These are phyloP conservation scores for Fusarium drepaniforme DNA, from an alignment of 2,329 filamentous ascomycete genomes.

Conservation along the genomic window DNA sequence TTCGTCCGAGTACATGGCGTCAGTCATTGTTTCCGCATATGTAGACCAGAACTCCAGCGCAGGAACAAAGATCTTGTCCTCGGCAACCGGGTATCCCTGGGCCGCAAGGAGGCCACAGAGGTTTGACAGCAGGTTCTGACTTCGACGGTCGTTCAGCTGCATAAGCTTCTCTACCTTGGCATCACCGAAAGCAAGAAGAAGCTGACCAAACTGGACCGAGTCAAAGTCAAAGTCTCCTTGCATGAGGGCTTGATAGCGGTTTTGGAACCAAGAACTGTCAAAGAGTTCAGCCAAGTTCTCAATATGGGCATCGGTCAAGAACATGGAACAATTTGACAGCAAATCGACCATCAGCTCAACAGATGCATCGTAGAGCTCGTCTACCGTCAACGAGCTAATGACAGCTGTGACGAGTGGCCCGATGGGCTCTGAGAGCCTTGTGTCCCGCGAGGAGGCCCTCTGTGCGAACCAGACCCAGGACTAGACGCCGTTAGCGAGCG, in stretches of 20 bases:
- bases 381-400: constrained; percentile 70
- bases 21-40: constrained; percentile 77
- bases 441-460: constrained; percentile 68
- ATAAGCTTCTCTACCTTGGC: constrained; percentile 72
- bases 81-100: constrained; percentile 75
- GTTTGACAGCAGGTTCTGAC: constrained; percentile 65
- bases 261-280: constrained; percentile 68
- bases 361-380: constrained; percentile 69
- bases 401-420: constrained; percentile 70
- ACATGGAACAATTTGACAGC: constrained; percentile 72
- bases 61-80: constrained; percentile 80
- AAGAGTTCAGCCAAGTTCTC: constrained; percentile 69
- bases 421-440: constrained; percentile 69
- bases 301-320: constrained; percentile 71
- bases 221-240: constrained; percentile 74
- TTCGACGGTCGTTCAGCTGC: constrained; percentile 62
- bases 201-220: constrained; percentile 72
- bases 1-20: constrained; percentile 65
- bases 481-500: constrained; percentile 52
- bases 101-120: constrained; percentile 76
- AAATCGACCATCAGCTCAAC: constrained; percentile 75
- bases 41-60: constrained; percentile 86
- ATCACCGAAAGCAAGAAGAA: constrained; percentile 78
- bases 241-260: constrained; percentile 66
- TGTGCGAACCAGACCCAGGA: constrained; percentile 83